These are phyloP conservation scores for Cladorrhinum sp. DNA, from an alignment of 2,329 filamentous ascomycete genomes.

Conservation along the genomic window DNA sequence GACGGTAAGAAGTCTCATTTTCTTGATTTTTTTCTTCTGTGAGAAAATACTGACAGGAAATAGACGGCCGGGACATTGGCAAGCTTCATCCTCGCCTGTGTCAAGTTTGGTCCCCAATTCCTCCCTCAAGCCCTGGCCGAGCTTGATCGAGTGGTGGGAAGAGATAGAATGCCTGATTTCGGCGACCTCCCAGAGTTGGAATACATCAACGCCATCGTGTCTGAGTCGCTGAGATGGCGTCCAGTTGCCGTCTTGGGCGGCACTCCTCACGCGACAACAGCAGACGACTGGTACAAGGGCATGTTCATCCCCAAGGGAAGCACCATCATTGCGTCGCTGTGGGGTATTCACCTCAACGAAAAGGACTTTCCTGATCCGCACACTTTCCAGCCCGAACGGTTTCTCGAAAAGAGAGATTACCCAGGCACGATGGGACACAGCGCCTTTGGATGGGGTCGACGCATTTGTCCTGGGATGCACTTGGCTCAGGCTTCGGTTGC, in stretches of 20 bases:
- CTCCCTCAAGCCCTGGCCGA: conserved; percentile 43
- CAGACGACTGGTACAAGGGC: conserved; percentile 39
- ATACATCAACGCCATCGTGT: conserved; percentile 38
- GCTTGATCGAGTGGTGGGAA: conserved; percentile 39
- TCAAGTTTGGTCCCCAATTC: conserved; percentile 47
- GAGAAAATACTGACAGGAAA: not conserved
- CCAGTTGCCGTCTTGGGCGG: conserved; percentile 42
- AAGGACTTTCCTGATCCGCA: conserved; percentile 41
- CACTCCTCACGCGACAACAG: conserved; percentile 47
- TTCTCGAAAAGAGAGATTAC: conserved; percentile 35
- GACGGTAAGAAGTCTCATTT: conserved; percentile 40
- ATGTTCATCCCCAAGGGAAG: conserved; percentile 45
- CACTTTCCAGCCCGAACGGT: conserved; percentile 38
- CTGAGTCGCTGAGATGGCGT: conserved; percentile 41
- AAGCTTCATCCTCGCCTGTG: conserved; percentile 53
- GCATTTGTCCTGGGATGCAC: conserved; percentile 45
- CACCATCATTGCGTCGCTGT: conserved; percentile 41
- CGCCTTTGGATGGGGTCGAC: conserved; percentile 41
- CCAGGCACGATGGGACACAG: conserved; percentile 39
- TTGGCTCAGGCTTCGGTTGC: conserved; percentile 50
- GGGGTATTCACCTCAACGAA: conserved; percentile 43
- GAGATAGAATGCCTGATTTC: conserved; percentile 36
- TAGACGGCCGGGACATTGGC: conserved; percentile 47
- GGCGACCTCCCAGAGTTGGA: conserved; percentile 35
- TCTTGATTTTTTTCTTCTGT: not conserved